Evolutionary conservation across 495 filamentous ascomycete genomes (phyloP).

Genomic region (Xylaria sp.): DNA sequence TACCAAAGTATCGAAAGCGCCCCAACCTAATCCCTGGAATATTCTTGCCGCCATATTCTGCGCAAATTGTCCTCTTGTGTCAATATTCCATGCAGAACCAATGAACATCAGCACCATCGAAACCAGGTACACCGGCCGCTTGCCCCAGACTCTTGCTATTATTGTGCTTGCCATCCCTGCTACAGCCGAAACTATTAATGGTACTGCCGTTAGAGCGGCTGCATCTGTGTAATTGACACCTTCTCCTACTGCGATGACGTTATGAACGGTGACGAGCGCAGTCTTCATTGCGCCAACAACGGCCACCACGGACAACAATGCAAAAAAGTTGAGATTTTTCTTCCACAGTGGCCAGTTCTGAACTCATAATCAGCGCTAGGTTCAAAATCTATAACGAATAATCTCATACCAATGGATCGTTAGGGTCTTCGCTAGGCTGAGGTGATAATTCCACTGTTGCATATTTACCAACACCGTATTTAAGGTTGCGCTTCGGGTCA

Average conservation of each 20-base stretch:
- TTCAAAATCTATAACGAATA: not conserved
- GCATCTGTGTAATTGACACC: conserved; percentile 52
- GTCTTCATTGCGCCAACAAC: conserved; percentile 56
- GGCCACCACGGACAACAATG: conserved; percentile 51
- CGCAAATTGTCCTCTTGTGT: conserved; percentile 45
- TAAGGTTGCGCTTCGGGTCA: conserved; percentile 48
- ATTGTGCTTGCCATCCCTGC: conserved; percentile 49
- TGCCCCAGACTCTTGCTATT: conserved; percentile 52
- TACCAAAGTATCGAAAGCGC: conserved; percentile 57
- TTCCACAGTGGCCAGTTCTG: conserved; percentile 60
- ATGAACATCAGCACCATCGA: conserved; percentile 53
- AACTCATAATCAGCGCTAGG: not conserved
- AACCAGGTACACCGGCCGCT: conserved; percentile 53
- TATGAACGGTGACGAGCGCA: conserved; percentile 55
- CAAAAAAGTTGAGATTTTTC: conserved; percentile 53
- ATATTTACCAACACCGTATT: conserved; percentile 54
- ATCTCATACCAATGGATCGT: conserved; percentile 56
- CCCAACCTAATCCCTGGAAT: conserved; percentile 62
- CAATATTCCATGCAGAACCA: conserved; percentile 56
- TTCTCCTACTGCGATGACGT: conserved; percentile 47
- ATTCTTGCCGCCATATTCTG: conserved; percentile 57
- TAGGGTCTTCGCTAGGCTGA: conserved; percentile 55
- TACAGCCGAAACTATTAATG: conserved; percentile 55
- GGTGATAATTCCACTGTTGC: conserved; percentile 54
- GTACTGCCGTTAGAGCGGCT: conserved; percentile 56